A percentile compares a stretch with the other conserved stretches of the same genome.
Conservation (phyloP, 2,329 filamentous ascomycete genomes). For the Hypomyces rosellus region DNA sequence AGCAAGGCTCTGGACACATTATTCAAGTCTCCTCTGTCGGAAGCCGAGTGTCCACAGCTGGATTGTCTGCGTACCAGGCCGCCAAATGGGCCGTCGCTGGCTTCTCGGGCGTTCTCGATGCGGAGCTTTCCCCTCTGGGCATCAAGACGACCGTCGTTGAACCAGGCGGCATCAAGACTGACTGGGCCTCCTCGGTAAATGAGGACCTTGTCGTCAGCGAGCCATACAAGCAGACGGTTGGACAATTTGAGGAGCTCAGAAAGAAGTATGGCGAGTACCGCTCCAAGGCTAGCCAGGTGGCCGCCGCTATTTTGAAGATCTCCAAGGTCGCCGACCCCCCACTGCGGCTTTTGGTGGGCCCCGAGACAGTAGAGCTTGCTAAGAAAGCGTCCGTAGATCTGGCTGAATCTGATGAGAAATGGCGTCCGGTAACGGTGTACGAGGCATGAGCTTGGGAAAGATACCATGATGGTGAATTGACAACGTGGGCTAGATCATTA, state of each 20-base stretch:
- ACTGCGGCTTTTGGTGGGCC: conserved; percentile 26
- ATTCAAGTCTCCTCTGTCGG: conserved; percentile 35
- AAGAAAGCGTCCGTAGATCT: conserved; percentile 15
- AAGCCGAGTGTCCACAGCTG: conserved; percentile 28
- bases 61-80: conserved; percentile 30
- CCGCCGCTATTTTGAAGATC: conserved; percentile 22
- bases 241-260: conserved; percentile 16
- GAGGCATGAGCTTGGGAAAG: too few species aligned
- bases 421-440: conserved; percentile 11
- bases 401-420: conserved; percentile 26
- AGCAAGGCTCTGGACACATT: conserved; percentile 26
- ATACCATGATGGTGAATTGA: too few species aligned
- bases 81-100: conserved; percentile 35
- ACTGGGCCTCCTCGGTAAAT: conserved; percentile 27
- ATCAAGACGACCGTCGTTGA: conserved; percentile 34
- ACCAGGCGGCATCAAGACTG: conserved; percentile 35
- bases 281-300: conserved; percentile 19
- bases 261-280: conserved; percentile 7
- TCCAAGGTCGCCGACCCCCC: conserved; percentile 23
- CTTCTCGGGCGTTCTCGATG: conserved; percentile 29
- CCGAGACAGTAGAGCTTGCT: conserved; percentile 21
- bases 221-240: conserved; percentile 31
- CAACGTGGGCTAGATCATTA: too few species aligned
- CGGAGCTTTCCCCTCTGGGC: conserved; percentile 31
- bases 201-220: conserved; percentile 25